Conservation (phyloP, 163 green algal genomes). For the Scenedesmus sp. region DNA sequence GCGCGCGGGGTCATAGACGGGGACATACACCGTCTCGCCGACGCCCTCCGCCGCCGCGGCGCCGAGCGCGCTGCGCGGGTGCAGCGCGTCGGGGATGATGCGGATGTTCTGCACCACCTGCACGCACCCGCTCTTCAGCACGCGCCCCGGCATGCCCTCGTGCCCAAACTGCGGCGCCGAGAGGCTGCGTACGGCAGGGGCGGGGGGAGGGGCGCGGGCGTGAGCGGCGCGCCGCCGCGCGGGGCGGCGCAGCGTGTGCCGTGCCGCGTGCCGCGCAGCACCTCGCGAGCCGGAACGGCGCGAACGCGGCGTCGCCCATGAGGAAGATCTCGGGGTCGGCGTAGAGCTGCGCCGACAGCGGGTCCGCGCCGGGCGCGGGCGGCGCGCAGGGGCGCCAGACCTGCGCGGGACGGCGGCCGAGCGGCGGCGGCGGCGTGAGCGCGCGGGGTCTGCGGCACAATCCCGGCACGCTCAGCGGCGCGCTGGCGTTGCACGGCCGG, state of each 20-base stretch:
- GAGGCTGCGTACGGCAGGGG: slow-evolving; percentile 27
- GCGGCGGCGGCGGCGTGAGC: background rate
- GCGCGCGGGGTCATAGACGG: slow-evolving; percentile 47
- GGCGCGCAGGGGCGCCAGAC: slow-evolving; percentile 29
- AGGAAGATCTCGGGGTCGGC: slow-evolving; percentile 30
- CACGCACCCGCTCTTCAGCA: slow-evolving; percentile 67
- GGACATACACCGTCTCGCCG: slow-evolving; percentile 56
- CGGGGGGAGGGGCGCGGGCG: too few relatives aligned
- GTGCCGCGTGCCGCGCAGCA: background rate
- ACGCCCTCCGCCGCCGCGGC: slow-evolving; percentile 44
- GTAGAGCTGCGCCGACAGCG: slow-evolving; percentile 13
- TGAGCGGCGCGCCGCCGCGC: too few relatives aligned
- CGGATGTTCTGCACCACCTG: slow-evolving; percentile 71
- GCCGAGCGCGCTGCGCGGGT: slow-evolving; percentile 62
- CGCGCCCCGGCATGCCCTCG: slow-evolving; percentile 58
- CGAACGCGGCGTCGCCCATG: slow-evolving; percentile 20
- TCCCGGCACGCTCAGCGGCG: background rate
- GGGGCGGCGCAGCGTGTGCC: too few relatives aligned
- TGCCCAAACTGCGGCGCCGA: slow-evolving; percentile 21
- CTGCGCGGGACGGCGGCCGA: too few relatives aligned
- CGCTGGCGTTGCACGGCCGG: too few relatives aligned
- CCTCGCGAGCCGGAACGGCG: slow-evolving; percentile 24
- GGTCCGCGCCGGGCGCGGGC: too few relatives aligned
- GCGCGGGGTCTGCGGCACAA: background rate
- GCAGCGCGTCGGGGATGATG: slow-evolving; percentile 57